These are phyloP conservation scores for Colletotrichum limetticola DNA, from an alignment of 2,329 filamentous ascomycete genomes.

Conservation along the genomic window DNA sequence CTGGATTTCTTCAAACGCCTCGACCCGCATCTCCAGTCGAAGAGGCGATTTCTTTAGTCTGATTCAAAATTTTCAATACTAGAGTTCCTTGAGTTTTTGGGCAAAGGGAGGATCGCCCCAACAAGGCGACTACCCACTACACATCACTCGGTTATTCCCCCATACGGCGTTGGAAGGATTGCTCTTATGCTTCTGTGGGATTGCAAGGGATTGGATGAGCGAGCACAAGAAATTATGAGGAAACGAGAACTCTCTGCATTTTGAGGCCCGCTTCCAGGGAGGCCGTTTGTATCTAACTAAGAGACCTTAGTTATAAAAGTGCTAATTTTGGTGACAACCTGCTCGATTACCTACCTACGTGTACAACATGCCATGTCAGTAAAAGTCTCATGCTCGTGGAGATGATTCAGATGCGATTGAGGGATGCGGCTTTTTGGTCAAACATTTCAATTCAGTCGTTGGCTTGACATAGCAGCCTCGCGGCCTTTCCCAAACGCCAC, in stretches of 20 bases:
- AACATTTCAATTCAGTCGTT: not conserved
- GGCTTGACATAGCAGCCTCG: not conserved
- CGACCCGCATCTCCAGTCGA: not conserved
- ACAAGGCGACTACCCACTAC: not conserved
- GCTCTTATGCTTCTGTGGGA: slow-evolving; percentile 1
- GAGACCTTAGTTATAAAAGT: slow-evolving; percentile 19
- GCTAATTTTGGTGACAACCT: slow-evolving; percentile 5
- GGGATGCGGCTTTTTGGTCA: not conserved
- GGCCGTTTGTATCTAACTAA: slow-evolving; percentile 18
- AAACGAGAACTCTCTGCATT: slow-evolving; percentile 29
- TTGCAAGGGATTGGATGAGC: slow-evolving; percentile 13
- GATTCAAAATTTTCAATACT: not conserved
- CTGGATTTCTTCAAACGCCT: not conserved
- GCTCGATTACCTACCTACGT: too few species aligned
- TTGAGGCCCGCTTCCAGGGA: not conserved
- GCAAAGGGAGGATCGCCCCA: not conserved
- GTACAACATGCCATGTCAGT: not conserved
- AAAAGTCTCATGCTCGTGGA: not conserved
- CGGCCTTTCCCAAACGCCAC: not conserved
- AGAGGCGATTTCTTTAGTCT: not conserved
- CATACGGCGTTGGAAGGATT: slow-evolving; percentile 19
- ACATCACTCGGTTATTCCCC: slow-evolving; percentile 28
- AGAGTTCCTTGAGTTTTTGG: slow-evolving; percentile 6
- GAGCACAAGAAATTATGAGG: slow-evolving; percentile 26
- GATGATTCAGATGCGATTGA: not conserved